Conservation (phyloP, 805 yeast genomes). For the Saturnispora silvae region DNA sequence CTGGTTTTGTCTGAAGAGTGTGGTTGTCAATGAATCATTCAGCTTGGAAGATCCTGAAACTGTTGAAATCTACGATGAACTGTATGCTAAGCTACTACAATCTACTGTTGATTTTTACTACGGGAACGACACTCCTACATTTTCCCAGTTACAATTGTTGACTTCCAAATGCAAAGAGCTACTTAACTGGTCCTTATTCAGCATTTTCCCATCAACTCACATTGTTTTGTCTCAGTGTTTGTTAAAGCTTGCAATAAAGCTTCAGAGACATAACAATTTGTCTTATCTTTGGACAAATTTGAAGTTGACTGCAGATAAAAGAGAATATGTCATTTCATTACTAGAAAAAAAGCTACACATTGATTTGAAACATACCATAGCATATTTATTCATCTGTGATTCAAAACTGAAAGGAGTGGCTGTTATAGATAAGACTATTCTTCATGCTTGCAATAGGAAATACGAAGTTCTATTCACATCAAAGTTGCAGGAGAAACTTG, state of each 20-base stretch:
- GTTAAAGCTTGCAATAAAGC: conserved; percentile 17
- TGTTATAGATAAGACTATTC: background rate
- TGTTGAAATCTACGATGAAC: conserved; percentile 18
- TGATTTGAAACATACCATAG: conserved; percentile 6
- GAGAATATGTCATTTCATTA: conserved; percentile 1
- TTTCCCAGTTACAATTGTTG: conserved; percentile 14
- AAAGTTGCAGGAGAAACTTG: background rate
- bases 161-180: conserved; percentile 18
- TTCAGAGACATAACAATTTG: conserved; percentile 12
- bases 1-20: conserved; percentile 27
- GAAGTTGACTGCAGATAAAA: conserved; percentile 11
- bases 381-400: background rate
- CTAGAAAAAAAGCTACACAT: conserved; percentile 2
- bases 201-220: conserved; percentile 20
- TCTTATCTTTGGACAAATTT: conserved; percentile 17
- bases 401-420: background rate
- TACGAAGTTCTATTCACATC: conserved; percentile 1
- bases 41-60: conserved; percentile 9
- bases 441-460: background rate
- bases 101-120: conserved; percentile 15
- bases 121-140: conserved; percentile 13
- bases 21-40: conserved; percentile 18
- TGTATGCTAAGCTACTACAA: conserved; percentile 20
- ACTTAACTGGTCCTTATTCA: conserved; percentile 22
- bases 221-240: conserved; percentile 19